These are phyloP conservation scores for Hypoxylon sp. DNA, from an alignment of 2,329 filamentous ascomycete species.

Conservation along the genomic window DNA sequence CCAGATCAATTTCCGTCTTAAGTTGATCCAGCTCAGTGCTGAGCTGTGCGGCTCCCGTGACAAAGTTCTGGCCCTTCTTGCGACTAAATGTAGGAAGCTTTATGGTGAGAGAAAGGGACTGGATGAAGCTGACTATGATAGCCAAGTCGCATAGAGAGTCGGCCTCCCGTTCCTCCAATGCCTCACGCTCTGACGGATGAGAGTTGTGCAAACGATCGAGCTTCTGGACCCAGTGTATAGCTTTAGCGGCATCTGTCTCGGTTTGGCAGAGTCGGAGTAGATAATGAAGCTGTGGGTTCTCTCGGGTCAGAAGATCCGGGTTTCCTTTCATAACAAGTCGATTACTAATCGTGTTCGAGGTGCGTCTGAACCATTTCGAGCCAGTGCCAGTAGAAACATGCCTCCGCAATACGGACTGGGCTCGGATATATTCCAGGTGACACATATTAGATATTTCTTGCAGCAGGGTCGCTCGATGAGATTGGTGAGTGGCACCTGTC, in stretches of 20 bases:
- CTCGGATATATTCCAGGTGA: background rate
- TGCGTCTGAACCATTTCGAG: background rate
- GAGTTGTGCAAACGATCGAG: background rate
- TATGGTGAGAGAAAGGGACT: background rate
- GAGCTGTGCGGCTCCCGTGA: background rate
- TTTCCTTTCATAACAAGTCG: constrained; percentile 2
- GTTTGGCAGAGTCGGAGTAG: constrained; percentile 6
- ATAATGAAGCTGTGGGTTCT: constrained; percentile 5
- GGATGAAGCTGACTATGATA: constrained; percentile 5
- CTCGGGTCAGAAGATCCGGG: constrained; percentile 2
- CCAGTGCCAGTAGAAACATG: background rate
- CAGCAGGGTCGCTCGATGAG: background rate
- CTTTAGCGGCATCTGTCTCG: background rate
- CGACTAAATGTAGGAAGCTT: background rate
- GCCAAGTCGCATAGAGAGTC: constrained; percentile 10
- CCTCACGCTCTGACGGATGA: constrained; percentile 2
- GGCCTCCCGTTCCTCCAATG: background rate
- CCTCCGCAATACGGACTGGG: background rate
- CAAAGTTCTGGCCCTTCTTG: background rate
- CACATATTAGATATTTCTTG: constrained; percentile 10
- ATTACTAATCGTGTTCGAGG: background rate
- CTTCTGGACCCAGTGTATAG: background rate
- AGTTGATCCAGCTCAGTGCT: background rate
- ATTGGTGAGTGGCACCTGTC: background rate
- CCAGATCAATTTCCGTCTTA: constrained; percentile 8